A percentile compares a stretch with the other conserved stretches of the same genome.
These are phyloP conservation scores for Eimeria sp. DNA, from an alignment of 169 alveolate species.

Conservation along the genomic window DNA sequence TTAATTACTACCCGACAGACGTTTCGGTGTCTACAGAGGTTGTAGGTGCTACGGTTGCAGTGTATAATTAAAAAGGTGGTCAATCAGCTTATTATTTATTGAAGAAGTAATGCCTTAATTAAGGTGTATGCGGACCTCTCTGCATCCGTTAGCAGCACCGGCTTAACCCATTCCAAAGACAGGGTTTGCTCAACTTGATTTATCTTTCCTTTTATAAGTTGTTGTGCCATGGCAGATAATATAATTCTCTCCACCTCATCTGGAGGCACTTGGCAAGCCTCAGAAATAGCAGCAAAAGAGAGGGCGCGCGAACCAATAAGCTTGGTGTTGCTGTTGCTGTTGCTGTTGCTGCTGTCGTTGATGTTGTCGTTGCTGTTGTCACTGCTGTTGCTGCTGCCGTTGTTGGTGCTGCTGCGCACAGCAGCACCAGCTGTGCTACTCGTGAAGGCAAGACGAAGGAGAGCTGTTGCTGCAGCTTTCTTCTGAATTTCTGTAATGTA, in stretches of 20 bases:
- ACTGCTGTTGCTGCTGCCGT: background rate
- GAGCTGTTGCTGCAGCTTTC: constrained; percentile 49
- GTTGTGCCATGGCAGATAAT: constrained; percentile 48
- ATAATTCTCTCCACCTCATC: constrained; percentile 46
- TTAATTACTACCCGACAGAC: background rate
- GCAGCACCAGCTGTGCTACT: constrained; percentile 23
- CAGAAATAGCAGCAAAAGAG: constrained; percentile 35
- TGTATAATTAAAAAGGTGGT: no score
- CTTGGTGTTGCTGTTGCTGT: background rate
- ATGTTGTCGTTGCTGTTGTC: background rate
- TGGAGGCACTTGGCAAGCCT: constrained; percentile 21
- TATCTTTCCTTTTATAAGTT: constrained; percentile 37
- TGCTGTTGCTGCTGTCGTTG: constrained; percentile 24
- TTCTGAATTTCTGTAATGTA: constrained; percentile 13
- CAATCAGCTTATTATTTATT: background rate
- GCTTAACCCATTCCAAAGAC: constrained; percentile 42
- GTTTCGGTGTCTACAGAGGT: background rate
- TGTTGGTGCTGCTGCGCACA: constrained; percentile 29
- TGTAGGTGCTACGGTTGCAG: background rate
- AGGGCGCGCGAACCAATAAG: constrained; percentile 11
- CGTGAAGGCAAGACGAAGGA: constrained; percentile 71
- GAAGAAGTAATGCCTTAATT: background rate
- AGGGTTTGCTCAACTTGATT: constrained; percentile 3
- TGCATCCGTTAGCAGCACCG: constrained; percentile 55
- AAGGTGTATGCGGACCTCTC: background rate